Evolutionary conservation across 2,329 filamentous ascomycete genomes (phyloP).

Genomic region (Aureobasidium zeae): DNA sequence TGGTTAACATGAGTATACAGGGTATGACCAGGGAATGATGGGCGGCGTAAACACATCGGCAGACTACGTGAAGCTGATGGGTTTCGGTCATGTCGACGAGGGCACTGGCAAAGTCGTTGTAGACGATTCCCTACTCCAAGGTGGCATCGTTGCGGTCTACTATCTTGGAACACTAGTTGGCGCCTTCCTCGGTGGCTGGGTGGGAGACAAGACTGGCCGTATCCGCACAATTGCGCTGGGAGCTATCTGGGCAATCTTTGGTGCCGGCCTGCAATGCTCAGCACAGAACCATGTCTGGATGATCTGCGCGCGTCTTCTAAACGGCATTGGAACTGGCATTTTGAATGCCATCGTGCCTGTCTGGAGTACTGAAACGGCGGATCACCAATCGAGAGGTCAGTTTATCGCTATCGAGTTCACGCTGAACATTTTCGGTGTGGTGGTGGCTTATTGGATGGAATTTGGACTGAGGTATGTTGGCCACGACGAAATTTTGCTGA

Average conservation of each 20-base stretch:
- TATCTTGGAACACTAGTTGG: conserved; percentile 57
- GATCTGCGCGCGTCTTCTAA: conserved; percentile 42
- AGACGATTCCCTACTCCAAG: conserved; percentile 51
- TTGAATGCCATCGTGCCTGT: conserved; percentile 62
- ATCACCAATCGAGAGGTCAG: conserved; percentile 57
- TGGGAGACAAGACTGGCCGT: conserved; percentile 54
- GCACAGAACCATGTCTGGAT: conserved; percentile 61
- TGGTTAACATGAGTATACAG: conserved; percentile 4
- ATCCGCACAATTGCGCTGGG: conserved; percentile 56
- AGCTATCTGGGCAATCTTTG: conserved; percentile 36
- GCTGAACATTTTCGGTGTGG: conserved; percentile 61
- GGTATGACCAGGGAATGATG: conserved; percentile 49
- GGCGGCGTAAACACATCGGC: conserved; percentile 57
- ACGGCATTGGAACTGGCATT: conserved; percentile 45
- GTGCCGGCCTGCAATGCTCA: conserved; percentile 55
- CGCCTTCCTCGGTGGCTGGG: conserved; percentile 52
- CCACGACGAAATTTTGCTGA: no score
- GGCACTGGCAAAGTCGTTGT: conserved; percentile 42
- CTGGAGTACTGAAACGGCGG: conserved; percentile 61
- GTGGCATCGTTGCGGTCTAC: conserved; percentile 52
- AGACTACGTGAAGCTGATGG: conserved; percentile 57
- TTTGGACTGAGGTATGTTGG: no score
- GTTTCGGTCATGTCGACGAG: conserved; percentile 49
- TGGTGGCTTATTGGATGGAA: conserved; percentile 38
- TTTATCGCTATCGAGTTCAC: conserved; percentile 67